These are phyloP conservation scores for Fusarium sterilihyphosum DNA, from an alignment of 2,329 filamentous ascomycete species.

Conservation along the genomic window DNA sequence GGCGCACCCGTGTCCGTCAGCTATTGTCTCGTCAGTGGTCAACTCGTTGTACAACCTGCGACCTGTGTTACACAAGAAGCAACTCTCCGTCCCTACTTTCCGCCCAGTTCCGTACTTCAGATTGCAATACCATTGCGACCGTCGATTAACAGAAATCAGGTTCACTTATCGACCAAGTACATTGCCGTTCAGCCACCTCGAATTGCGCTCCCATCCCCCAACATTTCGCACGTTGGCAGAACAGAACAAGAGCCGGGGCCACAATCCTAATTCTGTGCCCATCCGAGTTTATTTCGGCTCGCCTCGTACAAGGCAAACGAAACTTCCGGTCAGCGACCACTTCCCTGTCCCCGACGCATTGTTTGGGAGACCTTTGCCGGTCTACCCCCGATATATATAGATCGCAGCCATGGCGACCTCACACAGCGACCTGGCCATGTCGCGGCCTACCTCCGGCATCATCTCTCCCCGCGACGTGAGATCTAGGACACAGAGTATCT, in stretches of 20 bases:
- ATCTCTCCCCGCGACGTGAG: constrained; percentile 49
- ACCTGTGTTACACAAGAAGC: constrained; percentile 41
- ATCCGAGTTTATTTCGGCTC: constrained; percentile 27
- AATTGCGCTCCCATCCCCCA: constrained; percentile 17
- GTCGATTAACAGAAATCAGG: constrained; percentile 41
- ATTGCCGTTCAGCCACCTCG: constrained; percentile 26
- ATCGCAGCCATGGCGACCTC: constrained; percentile 43
- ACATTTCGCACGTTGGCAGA: constrained; percentile 22
- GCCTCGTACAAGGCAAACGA: constrained; percentile 32
- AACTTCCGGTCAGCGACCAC: constrained; percentile 25
- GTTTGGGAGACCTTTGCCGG: constrained; percentile 34
- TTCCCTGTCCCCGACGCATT: constrained; percentile 25
- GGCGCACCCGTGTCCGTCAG: constrained; percentile 29
- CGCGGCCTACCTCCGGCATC: constrained; percentile 49
- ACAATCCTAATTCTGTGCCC: constrained; percentile 32
- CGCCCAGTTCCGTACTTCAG: constrained; percentile 29
- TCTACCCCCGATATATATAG: constrained; percentile 39
- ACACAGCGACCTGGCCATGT: constrained; percentile 42
- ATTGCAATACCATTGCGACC: constrained; percentile 20
- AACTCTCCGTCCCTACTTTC: constrained; percentile 34
- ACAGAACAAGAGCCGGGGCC: constrained; percentile 16
- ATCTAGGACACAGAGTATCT: constrained; percentile 71
- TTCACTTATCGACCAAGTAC: constrained; percentile 16
- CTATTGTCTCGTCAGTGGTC: constrained; percentile 30
- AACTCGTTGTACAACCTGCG: constrained; percentile 31